phyloP scores from a whole-genome alignment of 257 asterid genomes.

The Capsicum rhomboideum region DNA sequence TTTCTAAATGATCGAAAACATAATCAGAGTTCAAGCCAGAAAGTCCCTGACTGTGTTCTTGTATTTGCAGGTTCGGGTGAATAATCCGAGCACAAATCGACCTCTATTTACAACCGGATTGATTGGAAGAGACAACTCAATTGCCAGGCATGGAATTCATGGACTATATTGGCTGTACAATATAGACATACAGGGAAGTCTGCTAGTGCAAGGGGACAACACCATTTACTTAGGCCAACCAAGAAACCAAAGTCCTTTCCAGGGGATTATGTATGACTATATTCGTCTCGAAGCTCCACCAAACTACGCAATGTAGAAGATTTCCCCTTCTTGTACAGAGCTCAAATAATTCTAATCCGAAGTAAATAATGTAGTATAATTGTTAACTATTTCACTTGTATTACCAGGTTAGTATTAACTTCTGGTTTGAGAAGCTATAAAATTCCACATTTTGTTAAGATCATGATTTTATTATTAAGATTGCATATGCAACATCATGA shows the following conservation, averaged over 20 bases:
- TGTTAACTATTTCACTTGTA: background rate
- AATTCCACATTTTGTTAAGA: background rate
- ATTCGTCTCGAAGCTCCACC: slow-evolving; percentile 56
- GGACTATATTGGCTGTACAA: slow-evolving; percentile 64
- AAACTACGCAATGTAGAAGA: background rate
- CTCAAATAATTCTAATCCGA: background rate
- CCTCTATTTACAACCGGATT: slow-evolving; percentile 44
- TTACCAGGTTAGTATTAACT: background rate
- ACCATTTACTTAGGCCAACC: slow-evolving; percentile 52
- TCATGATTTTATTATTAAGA: no score
- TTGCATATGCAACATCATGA: background rate
- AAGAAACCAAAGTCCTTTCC: slow-evolving; percentile 42
- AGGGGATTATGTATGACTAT: slow-evolving; percentile 68
- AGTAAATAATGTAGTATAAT: background rate
- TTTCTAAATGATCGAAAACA: background rate
- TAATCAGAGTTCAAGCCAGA: background rate
- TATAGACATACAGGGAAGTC: slow-evolving; percentile 31
- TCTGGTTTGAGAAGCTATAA: background rate
- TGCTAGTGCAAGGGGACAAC: slow-evolving; percentile 39
- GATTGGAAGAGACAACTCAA: slow-evolving; percentile 73
- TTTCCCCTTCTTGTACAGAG: background rate
- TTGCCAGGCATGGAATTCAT: slow-evolving; percentile 79
- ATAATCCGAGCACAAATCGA: slow-evolving; percentile 24
- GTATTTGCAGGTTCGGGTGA: slow-evolving; percentile 41
- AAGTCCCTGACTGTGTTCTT: background rate